phyloP scores from a whole-genome alignment of 1,139 yeast genomes.

The Nakaseomyces sp. region DNA sequence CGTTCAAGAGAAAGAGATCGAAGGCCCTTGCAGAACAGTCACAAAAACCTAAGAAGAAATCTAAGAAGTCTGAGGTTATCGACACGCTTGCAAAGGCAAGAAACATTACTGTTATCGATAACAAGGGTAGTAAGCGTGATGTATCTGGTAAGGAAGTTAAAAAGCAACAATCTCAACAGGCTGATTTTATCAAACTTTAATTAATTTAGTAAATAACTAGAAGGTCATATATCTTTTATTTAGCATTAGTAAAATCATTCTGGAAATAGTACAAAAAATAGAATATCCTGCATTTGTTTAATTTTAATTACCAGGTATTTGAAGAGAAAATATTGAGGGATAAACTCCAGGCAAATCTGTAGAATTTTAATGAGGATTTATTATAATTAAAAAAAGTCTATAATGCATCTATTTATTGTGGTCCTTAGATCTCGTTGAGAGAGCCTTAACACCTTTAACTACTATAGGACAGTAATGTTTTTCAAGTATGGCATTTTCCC shows the following conservation, averaged over 20 bases:
- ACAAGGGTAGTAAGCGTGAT: slow-evolving; percentile 69
- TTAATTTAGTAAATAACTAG: background rate
- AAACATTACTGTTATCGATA: slow-evolving; percentile 72
- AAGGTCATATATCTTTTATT: background rate
- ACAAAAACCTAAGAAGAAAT: slow-evolving; percentile 39
- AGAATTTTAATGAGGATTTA: background rate
- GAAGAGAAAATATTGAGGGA: too few species aligned
- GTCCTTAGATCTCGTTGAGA: slow-evolving; percentile 34
- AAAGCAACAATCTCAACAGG: slow-evolving; percentile 16
- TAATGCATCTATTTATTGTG: slow-evolving; percentile 10
- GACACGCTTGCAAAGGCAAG: slow-evolving; percentile 67
- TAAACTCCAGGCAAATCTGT: background rate
- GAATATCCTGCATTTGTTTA: background rate
- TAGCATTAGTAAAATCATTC: background rate
- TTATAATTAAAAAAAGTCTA: background rate
- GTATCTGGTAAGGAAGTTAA: slow-evolving; percentile 58
- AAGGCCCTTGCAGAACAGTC: slow-evolving; percentile 41
- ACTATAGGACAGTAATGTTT: slow-evolving; percentile 78
- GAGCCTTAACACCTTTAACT: slow-evolving; percentile 43
- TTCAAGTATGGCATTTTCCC: slow-evolving; percentile 75
- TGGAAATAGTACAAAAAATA: background rate
- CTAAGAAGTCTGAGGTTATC: slow-evolving; percentile 53
- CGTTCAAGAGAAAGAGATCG: slow-evolving; percentile 72
- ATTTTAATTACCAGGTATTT: too few species aligned
- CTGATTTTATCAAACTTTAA: slow-evolving; percentile 4